Evolutionary conservation across 148 eudicot genomes (phyloP), one percentile per base, ranked within the genome.

Genomic region (Linanthus parryae): DNA sequence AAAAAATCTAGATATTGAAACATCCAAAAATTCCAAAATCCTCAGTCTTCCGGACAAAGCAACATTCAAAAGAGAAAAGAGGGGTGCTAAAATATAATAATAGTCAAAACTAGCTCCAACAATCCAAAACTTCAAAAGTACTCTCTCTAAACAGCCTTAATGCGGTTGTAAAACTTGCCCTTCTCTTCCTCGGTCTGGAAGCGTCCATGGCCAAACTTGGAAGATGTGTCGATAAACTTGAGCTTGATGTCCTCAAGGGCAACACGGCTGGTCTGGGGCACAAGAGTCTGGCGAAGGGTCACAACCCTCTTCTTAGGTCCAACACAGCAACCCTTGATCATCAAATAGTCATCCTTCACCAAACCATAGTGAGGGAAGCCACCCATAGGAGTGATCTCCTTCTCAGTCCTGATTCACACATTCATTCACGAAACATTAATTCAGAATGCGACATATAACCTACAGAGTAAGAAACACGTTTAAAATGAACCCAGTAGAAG

Each of bases 301-400:
- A 90, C 95, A 27, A 90, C 97, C 52, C 97, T 76, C 73, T 90
- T 89, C 71, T 82, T 89, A 0, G 97, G 90, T 0, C 94, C 94
- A 37, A 79, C 86, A 69, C 75, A 70, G 63, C 96, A 66, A 21
- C 97, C 94, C 64, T 85, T 85, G 57, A 89, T 89, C 83, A 85
- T 43, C 24, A 89, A 31, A 58, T 79, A 89, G 50, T 89, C 95
- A 24, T 85, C 97, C 67, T 89, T 89, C 36, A 89, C 95, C 33
- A 79, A 67, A 73, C 91, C 97, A 18, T 89, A 89, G 66, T 85
- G 97, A 19, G 91, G 85, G 77, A 89, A 89, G 16, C 97, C 97
- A 63, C 97, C 97, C 74, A 89, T 77, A 1, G 97, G 97, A 16
- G 95, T 89, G 9, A 82, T 78, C 37, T 85, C 85, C 56, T 89